Base-by-base conservation (phyloP, 176 grass and related monocot species). In the Puccinellia tenuiflora region DNA sequence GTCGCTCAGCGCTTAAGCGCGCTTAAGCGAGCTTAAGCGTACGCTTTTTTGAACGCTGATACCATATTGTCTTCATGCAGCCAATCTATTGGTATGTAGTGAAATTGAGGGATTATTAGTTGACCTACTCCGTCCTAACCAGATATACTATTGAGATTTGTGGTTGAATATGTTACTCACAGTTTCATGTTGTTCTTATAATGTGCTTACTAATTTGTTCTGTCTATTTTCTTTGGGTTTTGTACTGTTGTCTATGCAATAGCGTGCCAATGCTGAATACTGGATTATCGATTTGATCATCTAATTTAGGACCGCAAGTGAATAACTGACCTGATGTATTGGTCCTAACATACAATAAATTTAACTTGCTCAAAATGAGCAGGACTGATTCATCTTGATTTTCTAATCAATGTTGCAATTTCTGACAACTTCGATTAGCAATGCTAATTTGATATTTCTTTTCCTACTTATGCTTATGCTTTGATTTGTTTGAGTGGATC, bases 391-490 rank as follows among this genome's bases (percentile, higher is more conserved):
- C 20, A 42, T 75, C 75, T 57, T 30, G 6, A 86, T 42, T 51
- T 80, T 34, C 54, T 21, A 86, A 79, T 40, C 13, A 69, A 56
- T 57, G 57, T 67, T 76, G 56, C 48, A 55, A 63, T 74, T 68
- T 56, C n/a, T 43, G 9, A 8, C 7, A 21, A 22, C 0, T 79
- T 88, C 54, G 34, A 35, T 55, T 79, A 54, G 21, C 18, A 30
- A 55, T 6, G 0, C 24, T 37, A 40, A 48, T 67, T 88, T 47
- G 68, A 54, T 51, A 46, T 40, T 76, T 71, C 35, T 57, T 25
- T 76, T 68, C 25, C 4, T 59, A 30, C 38, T 53, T 22, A 53
- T n/a, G 8, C 37, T 76, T 84, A 1, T 5, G 3, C 51, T 79
- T 39, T 77, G 25, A 34, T 77, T 3, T 2, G 13, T 78, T 78